Percentiles rank a stretch among this genome's conserved stretches.
Evolutionary conservation across 2,329 filamentous ascomycete species (phyloP).

Genomic region (Xylaria sp.): DNA sequence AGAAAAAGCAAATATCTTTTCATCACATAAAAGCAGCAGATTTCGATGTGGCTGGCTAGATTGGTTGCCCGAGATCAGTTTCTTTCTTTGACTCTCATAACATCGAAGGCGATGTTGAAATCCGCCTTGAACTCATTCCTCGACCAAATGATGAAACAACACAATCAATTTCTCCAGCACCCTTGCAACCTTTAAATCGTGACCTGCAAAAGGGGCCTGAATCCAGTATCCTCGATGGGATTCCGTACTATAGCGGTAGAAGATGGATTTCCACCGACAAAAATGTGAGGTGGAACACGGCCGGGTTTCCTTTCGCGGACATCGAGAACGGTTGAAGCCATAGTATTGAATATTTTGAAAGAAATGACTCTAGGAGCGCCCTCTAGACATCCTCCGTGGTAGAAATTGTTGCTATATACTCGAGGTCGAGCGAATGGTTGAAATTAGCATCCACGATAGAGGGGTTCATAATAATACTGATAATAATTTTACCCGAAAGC

Average conservation of each 20-base stretch:
- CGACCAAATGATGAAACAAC: constrained; percentile 6
- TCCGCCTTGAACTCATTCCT: constrained; percentile 11
- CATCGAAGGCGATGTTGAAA: constrained; percentile 4
- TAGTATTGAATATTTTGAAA: constrained; percentile 15
- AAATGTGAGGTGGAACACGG: neutral
- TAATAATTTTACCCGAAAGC: constrained; percentile 1
- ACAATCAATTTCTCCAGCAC: neutral
- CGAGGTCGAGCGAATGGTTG: constrained; percentile 12
- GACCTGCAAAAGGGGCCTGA: constrained; percentile 6
- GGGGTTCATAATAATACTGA: constrained; percentile 10
- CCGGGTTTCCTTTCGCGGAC: neutral
- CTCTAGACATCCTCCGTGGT: constrained; percentile 8
- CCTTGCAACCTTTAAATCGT: neutral
- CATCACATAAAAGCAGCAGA: too few relatives aligned
- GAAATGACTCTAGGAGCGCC: neutral
- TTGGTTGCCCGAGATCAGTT: neutral
- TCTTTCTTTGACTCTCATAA: neutral
- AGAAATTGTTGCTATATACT: constrained; percentile 9
- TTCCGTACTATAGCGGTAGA: neutral
- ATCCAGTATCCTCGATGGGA: constrained; percentile 13
- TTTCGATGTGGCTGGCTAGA: too few relatives aligned
- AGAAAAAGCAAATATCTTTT: too few relatives aligned
- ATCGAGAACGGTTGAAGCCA: constrained; percentile 7
- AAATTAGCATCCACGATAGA: constrained; percentile 10
- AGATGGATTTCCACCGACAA: constrained; percentile 2